Base-by-base conservation (phyloP, 257 asterid genomes). In the Fraxinus americana region DNA sequence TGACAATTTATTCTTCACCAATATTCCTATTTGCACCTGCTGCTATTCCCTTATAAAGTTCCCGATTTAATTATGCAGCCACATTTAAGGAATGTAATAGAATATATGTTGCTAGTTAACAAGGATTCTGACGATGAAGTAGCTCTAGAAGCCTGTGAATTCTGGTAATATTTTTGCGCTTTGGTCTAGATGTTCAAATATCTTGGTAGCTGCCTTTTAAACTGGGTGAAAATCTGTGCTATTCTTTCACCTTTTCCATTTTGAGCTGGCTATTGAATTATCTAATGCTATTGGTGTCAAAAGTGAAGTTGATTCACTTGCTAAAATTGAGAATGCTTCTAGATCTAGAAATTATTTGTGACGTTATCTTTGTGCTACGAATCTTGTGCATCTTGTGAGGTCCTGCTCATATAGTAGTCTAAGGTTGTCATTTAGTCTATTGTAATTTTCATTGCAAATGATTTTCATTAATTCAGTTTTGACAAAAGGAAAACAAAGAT, bases 141-240 rank as follows among this genome's bases (percentile, higher is more conserved):
- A 89, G 93, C 99, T 78, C 97, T 96, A 25, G 99, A 96, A 86
- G 96, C 99, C 73, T 96, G 99, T 90, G 99, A 96, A 89, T 94
- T 96, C 86, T 96, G 99, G 99, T 96, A 90, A 73, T 27, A 3
- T 73, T 32, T 36, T 61, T 83, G 57, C 66, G 48, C 76, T 34
- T 54, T 50, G 13, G 68, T 23, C 21, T 54, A 10, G 19, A 50
- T 70, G 41, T 73, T 52, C 74, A 71, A 67, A 59, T 71, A 30
- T 50, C 7, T 65, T 66, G 19, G 54, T 67, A 68, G 41, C 35
- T 70, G 45, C 41, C 45, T 5, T 10, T 43, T 36, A 66, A 17
- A 21, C 1, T 73, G 70, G 73, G 67, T 67, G 75, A 39, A 69
- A 30, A 78, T 70, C 36, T 17, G 19, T 43, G 54, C 25, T 74